Conservation (phyloP, 768 basidiomycete genomes). For the Pleurotus salmoneostramineus region DNA sequence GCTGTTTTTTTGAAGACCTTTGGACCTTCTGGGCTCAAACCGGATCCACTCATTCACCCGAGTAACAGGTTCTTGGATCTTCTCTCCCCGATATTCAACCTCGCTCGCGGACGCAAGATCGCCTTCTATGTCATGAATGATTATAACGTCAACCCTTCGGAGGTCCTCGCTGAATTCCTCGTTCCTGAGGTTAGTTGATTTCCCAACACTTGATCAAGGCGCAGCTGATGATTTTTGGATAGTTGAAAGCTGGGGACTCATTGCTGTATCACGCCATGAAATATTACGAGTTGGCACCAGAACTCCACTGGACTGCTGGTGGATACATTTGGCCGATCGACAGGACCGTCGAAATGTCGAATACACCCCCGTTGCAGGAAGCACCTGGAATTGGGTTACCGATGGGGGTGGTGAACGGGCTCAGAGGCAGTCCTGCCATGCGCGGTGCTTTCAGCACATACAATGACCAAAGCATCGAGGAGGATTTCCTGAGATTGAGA, state of each 20-base stretch:
- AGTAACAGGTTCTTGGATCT: constrained; percentile 73
- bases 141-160: constrained; percentile 68
- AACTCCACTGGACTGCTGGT: constrained; percentile 79
- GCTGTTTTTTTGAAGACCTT: constrained; percentile 68
- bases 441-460: constrained; percentile 45
- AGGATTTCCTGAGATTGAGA: constrained; percentile 37
- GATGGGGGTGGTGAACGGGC: constrained; percentile 16
- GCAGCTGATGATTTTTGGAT: background rate
- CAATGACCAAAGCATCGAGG: constrained; percentile 32
- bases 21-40: constrained; percentile 45
- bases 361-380: constrained; percentile 15
- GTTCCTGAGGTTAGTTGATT: constrained; percentile 53
- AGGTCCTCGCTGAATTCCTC: constrained; percentile 63
- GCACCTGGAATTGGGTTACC: constrained; percentile 19
- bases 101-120: constrained; percentile 66
- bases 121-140: constrained; percentile 70
- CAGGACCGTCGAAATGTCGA: constrained; percentile 50
- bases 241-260: constrained; percentile 79
- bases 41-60: constrained; percentile 66
- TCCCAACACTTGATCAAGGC: background rate
- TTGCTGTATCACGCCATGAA: constrained; percentile 75
- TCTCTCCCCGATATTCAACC: constrained; percentile 66
- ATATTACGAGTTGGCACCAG: constrained; percentile 68
- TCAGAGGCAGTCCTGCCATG: constrained; percentile 27
- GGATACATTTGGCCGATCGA: constrained; percentile 81